phyloP scores from a whole-genome alignment of 441 rosid genomes.

The Euphorbia schlechtendalii region DNA sequence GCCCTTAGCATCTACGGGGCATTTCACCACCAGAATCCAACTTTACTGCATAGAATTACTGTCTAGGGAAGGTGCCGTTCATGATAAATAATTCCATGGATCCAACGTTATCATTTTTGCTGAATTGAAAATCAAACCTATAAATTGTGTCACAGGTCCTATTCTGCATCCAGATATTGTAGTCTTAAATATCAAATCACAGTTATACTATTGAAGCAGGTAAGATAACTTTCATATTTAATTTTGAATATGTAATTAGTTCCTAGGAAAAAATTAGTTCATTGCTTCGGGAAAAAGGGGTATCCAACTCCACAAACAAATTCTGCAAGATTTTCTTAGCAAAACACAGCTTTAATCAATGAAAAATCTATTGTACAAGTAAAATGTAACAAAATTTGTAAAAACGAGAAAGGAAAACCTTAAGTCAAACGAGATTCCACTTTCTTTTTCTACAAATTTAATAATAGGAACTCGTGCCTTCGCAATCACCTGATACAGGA shows the following conservation, averaged over 20 bases:
- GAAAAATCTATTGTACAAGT: background rate
- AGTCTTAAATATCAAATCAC: background rate
- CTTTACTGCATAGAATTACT: background rate
- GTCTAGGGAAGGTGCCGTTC: background rate
- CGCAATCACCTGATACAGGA: slow-evolving; percentile 61
- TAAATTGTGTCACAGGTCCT: background rate
- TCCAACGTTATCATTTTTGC: background rate
- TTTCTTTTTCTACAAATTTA: slow-evolving; percentile 79
- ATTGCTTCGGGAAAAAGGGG: background rate
- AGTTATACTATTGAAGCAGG: background rate
- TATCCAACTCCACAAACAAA: background rate
- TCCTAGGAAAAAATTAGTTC: too few species aligned
- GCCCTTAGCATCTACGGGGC: too few species aligned
- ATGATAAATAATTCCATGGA: background rate
- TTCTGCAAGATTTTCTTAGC: background rate
- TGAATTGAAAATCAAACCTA: background rate
- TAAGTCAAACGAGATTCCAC: slow-evolving; percentile 70
- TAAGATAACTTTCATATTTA: background rate
- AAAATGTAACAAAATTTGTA: background rate
- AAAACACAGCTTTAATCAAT: background rate
- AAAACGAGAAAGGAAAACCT: slow-evolving; percentile 39
- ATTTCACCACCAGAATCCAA: background rate
- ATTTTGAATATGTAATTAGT: background rate
- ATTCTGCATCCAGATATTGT: background rate
- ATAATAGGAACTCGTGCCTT: slow-evolving; percentile 91